Evolutionary conservation across 106 monocot genomes (phyloP).

Genomic region (Cymbidium sinense): DNA sequence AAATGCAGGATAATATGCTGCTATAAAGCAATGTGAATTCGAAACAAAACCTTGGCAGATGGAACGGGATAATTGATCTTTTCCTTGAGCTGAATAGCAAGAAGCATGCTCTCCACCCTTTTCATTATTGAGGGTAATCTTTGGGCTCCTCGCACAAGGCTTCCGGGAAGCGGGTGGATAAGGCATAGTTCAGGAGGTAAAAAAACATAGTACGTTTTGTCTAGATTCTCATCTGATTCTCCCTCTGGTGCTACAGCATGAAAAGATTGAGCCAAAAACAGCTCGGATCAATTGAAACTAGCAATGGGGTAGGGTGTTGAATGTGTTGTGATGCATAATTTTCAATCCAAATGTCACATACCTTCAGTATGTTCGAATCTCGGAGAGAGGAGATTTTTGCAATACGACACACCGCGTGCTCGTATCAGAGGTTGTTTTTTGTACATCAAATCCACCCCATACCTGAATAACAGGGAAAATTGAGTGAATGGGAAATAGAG

Average conservation of each 20-base stretch:
- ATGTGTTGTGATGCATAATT: not conserved
- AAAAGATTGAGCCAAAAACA: constrained; percentile 7
- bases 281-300: not conserved
- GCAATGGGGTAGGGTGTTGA: not conserved
- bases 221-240: constrained; percentile 60
- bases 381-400: constrained; percentile 96
- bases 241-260: constrained; percentile 43
- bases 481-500: not conserved
- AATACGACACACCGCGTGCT: constrained; percentile 96
- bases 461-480: constrained; percentile 34
- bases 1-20: not conserved
- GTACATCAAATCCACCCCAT: constrained; percentile 84
- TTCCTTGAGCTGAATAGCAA: constrained; percentile 79
- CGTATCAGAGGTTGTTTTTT: constrained; percentile 94
- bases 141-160: constrained; percentile 91
- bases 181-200: constrained; percentile 93
- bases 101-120: constrained; percentile 93
- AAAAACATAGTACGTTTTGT: constrained; percentile 97
- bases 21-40: not conserved
- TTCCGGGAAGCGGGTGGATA: constrained; percentile 93
- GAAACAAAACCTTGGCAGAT: constrained; percentile 51
- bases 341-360: constrained; percentile 14
- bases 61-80: constrained; percentile 76
- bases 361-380: constrained; percentile 97
- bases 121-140: constrained; percentile 95